phyloP scores from a whole-genome alignment of 2,329 filamentous ascomycete species.

The Penicillium sp. region DNA sequence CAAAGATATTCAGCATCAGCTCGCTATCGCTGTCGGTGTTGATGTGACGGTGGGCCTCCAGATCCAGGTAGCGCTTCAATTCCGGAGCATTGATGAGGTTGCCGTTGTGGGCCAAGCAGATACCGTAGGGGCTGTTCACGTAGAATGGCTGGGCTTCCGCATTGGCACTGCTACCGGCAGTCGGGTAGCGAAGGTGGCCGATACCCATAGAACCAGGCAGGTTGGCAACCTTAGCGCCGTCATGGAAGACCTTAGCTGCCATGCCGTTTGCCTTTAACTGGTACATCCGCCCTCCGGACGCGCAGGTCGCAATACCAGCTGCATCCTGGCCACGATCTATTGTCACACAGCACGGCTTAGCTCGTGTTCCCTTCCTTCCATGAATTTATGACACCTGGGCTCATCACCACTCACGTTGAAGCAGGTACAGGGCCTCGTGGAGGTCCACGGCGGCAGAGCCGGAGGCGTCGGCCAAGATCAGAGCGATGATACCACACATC shows the following conservation, averaged over 20 bases:
- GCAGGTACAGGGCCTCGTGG: constrained; percentile 72
- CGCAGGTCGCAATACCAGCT: constrained; percentile 78
- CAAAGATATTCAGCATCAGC: constrained; percentile 86
- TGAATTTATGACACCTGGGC: constrained; percentile 2
- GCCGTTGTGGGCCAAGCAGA: constrained; percentile 81
- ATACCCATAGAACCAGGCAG: constrained; percentile 86
- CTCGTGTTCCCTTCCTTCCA: constrained; percentile 1
- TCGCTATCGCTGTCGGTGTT: constrained; percentile 91
- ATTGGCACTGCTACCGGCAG: constrained; percentile 79
- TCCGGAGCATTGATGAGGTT: constrained; percentile 81
- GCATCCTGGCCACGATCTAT: constrained; percentile 80
- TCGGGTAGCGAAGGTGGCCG: constrained; percentile 85
- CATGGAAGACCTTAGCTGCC: constrained; percentile 80
- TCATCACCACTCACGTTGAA: constrained; percentile 55
- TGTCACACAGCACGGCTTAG: constrained; percentile 28
- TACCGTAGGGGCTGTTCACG: constrained; percentile 83
- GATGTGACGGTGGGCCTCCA: constrained; percentile 80
- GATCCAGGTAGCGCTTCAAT: constrained; percentile 71
- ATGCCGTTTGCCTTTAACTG: constrained; percentile 91
- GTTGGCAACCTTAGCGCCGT: constrained; percentile 72
- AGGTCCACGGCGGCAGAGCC: constrained; percentile 63
- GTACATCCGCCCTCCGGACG: constrained; percentile 75
- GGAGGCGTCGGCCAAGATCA: constrained; percentile 62
- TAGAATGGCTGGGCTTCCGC: constrained; percentile 92
- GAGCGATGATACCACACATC: constrained; percentile 67